These are phyloP conservation scores for Prunus armeniaca DNA, from an alignment of 306 rosid species.

Conservation along the genomic window DNA sequence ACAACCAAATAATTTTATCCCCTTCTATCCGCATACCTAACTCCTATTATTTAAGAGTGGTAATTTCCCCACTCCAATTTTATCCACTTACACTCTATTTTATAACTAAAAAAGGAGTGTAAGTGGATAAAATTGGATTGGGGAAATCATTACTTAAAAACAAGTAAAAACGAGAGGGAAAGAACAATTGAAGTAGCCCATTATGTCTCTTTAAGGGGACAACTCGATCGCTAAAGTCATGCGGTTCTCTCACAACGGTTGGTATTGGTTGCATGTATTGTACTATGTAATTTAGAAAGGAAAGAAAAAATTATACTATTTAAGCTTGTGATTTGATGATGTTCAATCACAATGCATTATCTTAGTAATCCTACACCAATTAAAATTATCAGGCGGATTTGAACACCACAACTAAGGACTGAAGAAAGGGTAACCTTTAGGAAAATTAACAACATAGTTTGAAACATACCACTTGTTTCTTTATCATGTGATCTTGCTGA, in stretches of 20 bases:
- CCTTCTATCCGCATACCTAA: background rate
- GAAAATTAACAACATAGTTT: background rate
- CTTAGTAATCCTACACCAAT: background rate
- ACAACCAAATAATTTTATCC: background rate
- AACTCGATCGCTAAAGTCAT: too few species aligned
- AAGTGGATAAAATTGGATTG: too few species aligned
- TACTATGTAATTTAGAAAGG: background rate
- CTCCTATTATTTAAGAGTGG: background rate
- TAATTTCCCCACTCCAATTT: too few species aligned
- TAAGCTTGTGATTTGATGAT: background rate
- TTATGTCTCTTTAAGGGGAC: too few species aligned
- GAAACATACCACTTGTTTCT: conserved; percentile 38
- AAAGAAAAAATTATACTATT: background rate
- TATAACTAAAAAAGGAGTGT: too few species aligned
- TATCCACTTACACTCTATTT: too few species aligned
- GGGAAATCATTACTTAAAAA: background rate
- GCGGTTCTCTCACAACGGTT: too few species aligned
- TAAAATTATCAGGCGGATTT: background rate
- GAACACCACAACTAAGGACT: background rate
- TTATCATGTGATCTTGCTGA: conserved; percentile 18
- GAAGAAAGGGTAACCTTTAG: background rate
- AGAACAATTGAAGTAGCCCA: too few species aligned
- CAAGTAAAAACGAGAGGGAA: background rate
- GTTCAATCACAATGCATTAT: background rate
- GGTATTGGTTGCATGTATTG: background rate